Percentiles rank a stretch among this genome's conserved stretches.
phyloP scores from a whole-genome alignment of 2,329 filamentous ascomycete genomes.

The Penicillium oxalicum region DNA sequence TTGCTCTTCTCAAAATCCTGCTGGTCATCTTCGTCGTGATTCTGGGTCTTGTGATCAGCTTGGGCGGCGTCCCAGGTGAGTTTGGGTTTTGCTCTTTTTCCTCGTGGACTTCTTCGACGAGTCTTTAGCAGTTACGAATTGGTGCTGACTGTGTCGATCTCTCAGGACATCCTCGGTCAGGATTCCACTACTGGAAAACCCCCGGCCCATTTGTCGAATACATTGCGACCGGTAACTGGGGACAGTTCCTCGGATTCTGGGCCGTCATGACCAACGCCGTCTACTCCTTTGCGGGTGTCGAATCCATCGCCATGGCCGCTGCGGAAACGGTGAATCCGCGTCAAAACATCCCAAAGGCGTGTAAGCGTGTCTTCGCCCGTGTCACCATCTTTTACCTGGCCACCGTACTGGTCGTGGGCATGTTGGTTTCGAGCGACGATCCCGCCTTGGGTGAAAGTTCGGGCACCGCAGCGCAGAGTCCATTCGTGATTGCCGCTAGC shows the following conservation, averaged over 20 bases:
- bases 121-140: constrained; percentile 24
- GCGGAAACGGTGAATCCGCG: constrained; percentile 52
- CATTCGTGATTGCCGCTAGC: constrained; percentile 66
- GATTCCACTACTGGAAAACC: constrained; percentile 64
- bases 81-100: constrained; percentile 42
- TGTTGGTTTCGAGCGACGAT: constrained; percentile 54
- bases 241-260: constrained; percentile 59
- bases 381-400: constrained; percentile 55
- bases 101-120: constrained; percentile 11
- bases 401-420: constrained; percentile 52
- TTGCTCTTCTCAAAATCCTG: constrained; percentile 48
- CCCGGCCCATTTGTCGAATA: constrained; percentile 64
- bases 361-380: constrained; percentile 51
- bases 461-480: constrained; percentile 36
- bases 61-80: constrained; percentile 55
- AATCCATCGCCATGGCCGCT: constrained; percentile 51
- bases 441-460: constrained; percentile 15
- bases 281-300: constrained; percentile 36
- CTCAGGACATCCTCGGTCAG: constrained; percentile 44
- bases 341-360: constrained; percentile 50
- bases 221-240: constrained; percentile 52
- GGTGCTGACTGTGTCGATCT: constrained; percentile 46
- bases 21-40: constrained; percentile 44
- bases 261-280: constrained; percentile 41
- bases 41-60: constrained; percentile 52